These are phyloP conservation scores for Erodium trifolium DNA, from an alignment of 441 rosid genomes.

Conservation along the genomic window DNA sequence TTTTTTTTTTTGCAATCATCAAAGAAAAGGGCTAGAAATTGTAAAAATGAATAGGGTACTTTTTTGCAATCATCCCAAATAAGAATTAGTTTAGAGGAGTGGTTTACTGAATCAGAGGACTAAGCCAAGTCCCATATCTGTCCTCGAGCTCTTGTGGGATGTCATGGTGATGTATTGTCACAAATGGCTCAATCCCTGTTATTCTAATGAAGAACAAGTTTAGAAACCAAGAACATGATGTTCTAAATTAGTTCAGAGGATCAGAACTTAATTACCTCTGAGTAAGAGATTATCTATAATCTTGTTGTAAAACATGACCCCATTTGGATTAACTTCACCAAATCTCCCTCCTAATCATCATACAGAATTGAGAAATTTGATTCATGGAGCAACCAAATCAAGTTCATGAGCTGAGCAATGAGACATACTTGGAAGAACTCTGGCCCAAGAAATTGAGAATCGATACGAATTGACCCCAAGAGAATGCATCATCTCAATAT, in stretches of 20 bases:
- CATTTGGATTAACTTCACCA: conserved; percentile 37
- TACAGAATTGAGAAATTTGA: background rate
- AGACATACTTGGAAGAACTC: conserved; percentile 33
- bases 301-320: conserved; percentile 36
- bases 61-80: too few relatives aligned
- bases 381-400: background rate
- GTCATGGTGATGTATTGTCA: conserved; percentile 39
- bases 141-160: conserved; percentile 38
- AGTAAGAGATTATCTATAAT: conserved; percentile 35
- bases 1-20: too few relatives aligned
- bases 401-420: background rate
- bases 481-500: conserved; percentile 30
- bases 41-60: too few relatives aligned
- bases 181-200: conserved; percentile 46
- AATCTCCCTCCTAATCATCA: conserved; percentile 32
- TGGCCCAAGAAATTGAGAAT: conserved; percentile 43
- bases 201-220: background rate
- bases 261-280: conserved; percentile 23
- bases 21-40: too few relatives aligned
- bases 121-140: conserved; percentile 43
- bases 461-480: conserved; percentile 38
- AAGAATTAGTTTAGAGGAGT: background rate
- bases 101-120: conserved; percentile 37
- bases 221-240: background rate
- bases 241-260: too few relatives aligned